A percentile compares a stretch with the other conserved stretches of the same genome.
phyloP scores from a whole-genome alignment of 129 eudicot genomes.

The Pulicaria dysenterica region DNA sequence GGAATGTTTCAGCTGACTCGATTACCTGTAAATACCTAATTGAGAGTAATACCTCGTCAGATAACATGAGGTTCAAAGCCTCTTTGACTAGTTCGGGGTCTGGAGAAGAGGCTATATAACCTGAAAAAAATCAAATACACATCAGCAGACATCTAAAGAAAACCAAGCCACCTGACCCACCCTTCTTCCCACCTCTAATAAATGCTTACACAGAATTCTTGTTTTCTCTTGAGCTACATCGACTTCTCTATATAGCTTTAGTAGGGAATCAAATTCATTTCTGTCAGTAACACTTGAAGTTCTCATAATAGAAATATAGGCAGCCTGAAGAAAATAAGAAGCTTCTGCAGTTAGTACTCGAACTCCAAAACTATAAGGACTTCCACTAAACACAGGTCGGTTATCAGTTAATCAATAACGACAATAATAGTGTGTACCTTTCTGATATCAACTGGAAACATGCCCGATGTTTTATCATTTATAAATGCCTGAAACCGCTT shows the following conservation, averaged over 20 bases:
- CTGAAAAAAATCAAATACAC: slow-evolving; percentile 23
- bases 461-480: slow-evolving; percentile 37
- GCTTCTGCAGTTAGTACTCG: not conserved
- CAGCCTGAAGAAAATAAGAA: slow-evolving; percentile 36
- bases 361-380: not conserved
- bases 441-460: slow-evolving; percentile 46
- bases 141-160: slow-evolving; percentile 10
- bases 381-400: not conserved
- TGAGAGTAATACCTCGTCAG: slow-evolving; percentile 39
- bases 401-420: not conserved
- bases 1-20: not conserved
- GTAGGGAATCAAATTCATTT: slow-evolving; percentile 42
- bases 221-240: slow-evolving; percentile 47
- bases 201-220: slow-evolving; percentile 47
- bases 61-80: slow-evolving; percentile 47
- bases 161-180: not conserved
- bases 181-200: slow-evolving; percentile 17
- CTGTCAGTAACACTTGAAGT: slow-evolving; percentile 39
- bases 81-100: slow-evolving; percentile 45
- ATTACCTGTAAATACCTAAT: not conserved
- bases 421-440: slow-evolving; percentile 30
- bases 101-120: slow-evolving; percentile 46
- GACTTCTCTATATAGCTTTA: slow-evolving; percentile 46
- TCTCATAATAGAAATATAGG: slow-evolving; percentile 46
- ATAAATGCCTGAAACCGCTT: slow-evolving; percentile 45